Evolutionary conservation across 805 yeast species (phyloP).

Genomic region (Yarrowia sp.): DNA sequence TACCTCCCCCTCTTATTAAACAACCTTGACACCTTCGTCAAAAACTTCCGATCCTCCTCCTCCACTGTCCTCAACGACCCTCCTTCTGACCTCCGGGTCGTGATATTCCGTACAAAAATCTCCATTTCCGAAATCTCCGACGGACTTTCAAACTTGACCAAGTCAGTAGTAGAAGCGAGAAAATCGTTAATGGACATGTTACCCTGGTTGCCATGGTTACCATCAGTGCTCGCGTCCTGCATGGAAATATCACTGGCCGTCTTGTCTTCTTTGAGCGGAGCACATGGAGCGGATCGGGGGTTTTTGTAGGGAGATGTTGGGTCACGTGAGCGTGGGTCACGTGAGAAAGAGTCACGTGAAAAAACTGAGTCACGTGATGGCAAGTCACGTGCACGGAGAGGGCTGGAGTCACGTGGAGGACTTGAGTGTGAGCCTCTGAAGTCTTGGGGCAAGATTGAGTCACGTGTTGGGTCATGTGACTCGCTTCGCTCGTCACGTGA

Average conservation of each 20-base stretch:
- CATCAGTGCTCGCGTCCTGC: neutral
- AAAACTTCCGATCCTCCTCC: neutral
- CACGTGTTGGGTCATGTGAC: too few relatives aligned
- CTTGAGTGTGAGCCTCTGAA: too few relatives aligned
- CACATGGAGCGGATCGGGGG: neutral
- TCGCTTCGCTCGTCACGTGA: too few relatives aligned
- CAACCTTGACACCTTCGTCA: neutral
- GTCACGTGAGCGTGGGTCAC: neutral
- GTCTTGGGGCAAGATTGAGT: too few relatives aligned
- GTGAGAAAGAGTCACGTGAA: neutral
- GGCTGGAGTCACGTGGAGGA: too few relatives aligned
- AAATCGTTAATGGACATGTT: neutral
- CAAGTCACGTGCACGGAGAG: too few relatives aligned
- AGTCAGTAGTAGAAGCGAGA: neutral
- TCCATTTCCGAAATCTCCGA: slow-evolving; percentile 17
- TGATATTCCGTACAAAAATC: slow-evolving; percentile 7
- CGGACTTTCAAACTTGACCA: neutral
- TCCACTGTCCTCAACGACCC: neutral
- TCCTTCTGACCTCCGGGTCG: neutral
- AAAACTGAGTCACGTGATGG: too few relatives aligned
- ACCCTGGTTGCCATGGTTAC: too few relatives aligned
- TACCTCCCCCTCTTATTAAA: neutral
- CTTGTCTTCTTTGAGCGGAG: neutral
- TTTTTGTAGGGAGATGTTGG: neutral
- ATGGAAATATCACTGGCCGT: neutral